Conservation (phyloP, 371 early-diverging fungal genomes). For the Actinomortierella ambigua region DNA sequence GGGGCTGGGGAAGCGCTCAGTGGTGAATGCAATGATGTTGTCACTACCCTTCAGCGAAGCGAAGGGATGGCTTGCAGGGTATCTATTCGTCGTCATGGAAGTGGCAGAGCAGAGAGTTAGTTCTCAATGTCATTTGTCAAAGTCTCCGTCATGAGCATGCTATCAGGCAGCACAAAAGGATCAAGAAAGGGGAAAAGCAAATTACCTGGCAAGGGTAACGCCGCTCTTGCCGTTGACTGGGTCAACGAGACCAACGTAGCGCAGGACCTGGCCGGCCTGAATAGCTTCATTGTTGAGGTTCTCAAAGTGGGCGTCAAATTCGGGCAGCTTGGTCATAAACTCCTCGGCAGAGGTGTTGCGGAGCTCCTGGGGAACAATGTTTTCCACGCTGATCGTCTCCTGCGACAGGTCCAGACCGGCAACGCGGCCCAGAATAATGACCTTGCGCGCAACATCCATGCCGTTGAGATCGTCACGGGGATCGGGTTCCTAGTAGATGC, state of each 20-base stretch:
- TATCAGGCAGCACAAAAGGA: not conserved
- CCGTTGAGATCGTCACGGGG: slow-evolving; percentile 98
- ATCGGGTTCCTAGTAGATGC: slow-evolving; percentile 81
- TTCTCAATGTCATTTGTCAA: no score
- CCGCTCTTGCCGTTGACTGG: slow-evolving; percentile 68
- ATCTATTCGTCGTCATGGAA: slow-evolving; percentile 48
- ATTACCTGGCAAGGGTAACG: slow-evolving; percentile 79
- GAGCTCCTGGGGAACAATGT: slow-evolving; percentile 91
- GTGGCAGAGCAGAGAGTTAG: not conserved
- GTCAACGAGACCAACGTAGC: slow-evolving; percentile 93
- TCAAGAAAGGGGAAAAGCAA: not conserved
- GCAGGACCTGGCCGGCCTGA: slow-evolving; percentile 75
- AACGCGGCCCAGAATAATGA: slow-evolving; percentile 84
- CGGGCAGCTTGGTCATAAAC: slow-evolving; percentile 84
- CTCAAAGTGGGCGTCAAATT: slow-evolving; percentile 84
- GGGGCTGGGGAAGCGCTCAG: slow-evolving; percentile 91
- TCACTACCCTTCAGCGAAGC: slow-evolving; percentile 95
- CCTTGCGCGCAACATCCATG: slow-evolving; percentile 98
- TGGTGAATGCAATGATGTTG: slow-evolving; percentile 95
- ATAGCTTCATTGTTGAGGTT: slow-evolving; percentile 77
- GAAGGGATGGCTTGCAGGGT: slow-evolving; percentile 90
- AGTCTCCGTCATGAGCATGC: not conserved
- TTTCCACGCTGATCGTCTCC: slow-evolving; percentile 84
- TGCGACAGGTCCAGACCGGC: slow-evolving; percentile 81
- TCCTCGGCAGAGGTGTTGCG: slow-evolving; percentile 74